phyloP scores from a whole-genome alignment of 441 rosid genomes.

The Metrosideros polymorpha region DNA sequence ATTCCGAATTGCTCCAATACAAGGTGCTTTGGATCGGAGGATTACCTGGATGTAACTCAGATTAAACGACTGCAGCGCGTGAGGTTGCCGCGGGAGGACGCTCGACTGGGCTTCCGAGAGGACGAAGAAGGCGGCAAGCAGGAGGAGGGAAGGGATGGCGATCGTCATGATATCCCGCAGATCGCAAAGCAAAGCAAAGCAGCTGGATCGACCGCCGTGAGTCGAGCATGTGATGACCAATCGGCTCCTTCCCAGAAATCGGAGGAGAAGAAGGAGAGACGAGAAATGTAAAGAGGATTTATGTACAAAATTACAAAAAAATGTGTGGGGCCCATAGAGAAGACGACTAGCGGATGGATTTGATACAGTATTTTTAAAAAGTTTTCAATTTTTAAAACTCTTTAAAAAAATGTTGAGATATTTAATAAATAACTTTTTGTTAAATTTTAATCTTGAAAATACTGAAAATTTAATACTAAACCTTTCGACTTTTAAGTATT shows the following conservation, averaged over 20 bases:
- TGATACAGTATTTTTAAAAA: too few relatives aligned
- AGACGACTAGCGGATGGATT: too few relatives aligned
- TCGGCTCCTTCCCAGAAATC: background rate
- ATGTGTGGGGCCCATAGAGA: background rate
- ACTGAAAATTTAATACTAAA: too few relatives aligned
- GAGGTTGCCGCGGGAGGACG: constrained; percentile 22
- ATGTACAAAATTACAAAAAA: background rate
- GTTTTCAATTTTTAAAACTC: too few relatives aligned
- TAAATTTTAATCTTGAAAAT: too few relatives aligned
- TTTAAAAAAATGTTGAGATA: too few relatives aligned
- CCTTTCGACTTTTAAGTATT: too few relatives aligned
- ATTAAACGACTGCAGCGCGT: constrained; percentile 31
- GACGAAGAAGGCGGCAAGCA: constrained; percentile 8
- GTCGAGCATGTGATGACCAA: background rate
- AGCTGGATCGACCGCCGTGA: background rate
- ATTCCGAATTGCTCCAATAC: background rate
- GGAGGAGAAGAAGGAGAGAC: background rate
- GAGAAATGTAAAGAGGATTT: background rate
- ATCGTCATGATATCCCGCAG: background rate
- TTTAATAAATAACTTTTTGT: too few relatives aligned
- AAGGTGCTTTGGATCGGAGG: too few relatives aligned
- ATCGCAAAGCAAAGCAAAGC: background rate
- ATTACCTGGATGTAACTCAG: constrained; percentile 62
- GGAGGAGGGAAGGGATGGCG: background rate
- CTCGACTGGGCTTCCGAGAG: constrained; percentile 18